Conservation (phyloP, 2,329 filamentous ascomycete genomes). For the Calonectria naviculata region DNA sequence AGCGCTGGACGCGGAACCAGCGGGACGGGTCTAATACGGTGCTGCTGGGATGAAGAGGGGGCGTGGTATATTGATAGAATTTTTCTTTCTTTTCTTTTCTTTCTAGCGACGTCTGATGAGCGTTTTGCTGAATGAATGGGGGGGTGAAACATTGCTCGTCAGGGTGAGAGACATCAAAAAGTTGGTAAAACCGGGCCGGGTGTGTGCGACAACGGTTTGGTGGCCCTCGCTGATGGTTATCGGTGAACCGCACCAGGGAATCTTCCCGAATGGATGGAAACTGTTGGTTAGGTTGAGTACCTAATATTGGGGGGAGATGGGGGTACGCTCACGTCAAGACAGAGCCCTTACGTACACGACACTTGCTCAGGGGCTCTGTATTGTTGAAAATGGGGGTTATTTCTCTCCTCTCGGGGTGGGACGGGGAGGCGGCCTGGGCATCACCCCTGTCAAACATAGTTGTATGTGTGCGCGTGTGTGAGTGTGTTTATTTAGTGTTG, state of each 20-base stretch:
- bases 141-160: neutral
- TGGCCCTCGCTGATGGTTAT: neutral
- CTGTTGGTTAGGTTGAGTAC: neutral
- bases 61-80: neutral
- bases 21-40: neutral
- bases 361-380: neutral
- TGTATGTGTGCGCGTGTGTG: neutral
- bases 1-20: slow-evolving; percentile 2
- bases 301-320: neutral
- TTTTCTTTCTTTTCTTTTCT: neutral
- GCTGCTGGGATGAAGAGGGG: neutral
- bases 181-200: neutral
- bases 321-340: neutral
- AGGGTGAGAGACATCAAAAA: neutral
- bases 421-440: neutral
- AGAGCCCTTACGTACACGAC: neutral
- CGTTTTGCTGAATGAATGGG: neutral
- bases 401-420: neutral
- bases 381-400: slow-evolving; percentile 1
- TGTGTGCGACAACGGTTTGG: slow-evolving; percentile 6
- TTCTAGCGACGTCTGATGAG: slow-evolving; percentile 2
- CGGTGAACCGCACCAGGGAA: neutral
- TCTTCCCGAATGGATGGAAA: slow-evolving; percentile 1
- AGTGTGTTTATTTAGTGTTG: neutral
- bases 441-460: neutral